Conservation (phyloP, 768 basidiomycete species). For the Boletus edulis region DNA sequence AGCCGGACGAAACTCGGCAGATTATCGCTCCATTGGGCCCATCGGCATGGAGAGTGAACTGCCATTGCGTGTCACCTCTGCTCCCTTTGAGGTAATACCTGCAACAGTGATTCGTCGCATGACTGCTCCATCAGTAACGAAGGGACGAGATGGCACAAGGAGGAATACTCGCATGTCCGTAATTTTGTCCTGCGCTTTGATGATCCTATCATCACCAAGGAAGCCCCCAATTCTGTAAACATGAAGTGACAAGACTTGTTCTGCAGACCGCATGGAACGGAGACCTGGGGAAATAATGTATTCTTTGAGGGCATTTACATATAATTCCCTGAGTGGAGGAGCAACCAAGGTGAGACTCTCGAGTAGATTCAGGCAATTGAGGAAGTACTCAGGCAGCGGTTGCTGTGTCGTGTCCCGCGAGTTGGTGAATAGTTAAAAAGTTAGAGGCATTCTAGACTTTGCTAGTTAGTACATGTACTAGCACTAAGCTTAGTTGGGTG, state of each 20-base stretch:
- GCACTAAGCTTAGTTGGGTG: neutral
- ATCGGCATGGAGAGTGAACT: constrained; percentile 17
- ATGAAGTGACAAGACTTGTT: constrained; percentile 19
- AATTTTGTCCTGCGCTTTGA: constrained; percentile 25
- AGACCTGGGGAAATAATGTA: neutral
- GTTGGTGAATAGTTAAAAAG: too few species aligned
- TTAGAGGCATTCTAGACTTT: too few species aligned
- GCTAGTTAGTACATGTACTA: too few species aligned
- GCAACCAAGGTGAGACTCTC: too few species aligned
- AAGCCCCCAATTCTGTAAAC: constrained; percentile 25
- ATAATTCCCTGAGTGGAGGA: too few species aligned
- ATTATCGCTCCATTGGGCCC: constrained; percentile 17
- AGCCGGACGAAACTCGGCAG: constrained; percentile 21
- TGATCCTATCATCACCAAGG: constrained; percentile 23
- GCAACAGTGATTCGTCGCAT: neutral
- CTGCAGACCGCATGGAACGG: constrained; percentile 1
- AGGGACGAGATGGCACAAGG: neutral
- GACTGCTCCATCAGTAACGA: neutral
- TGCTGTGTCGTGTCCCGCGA: too few species aligned
- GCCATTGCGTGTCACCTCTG: constrained; percentile 18
- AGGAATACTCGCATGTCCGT: constrained; percentile 17
- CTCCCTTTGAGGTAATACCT: constrained; percentile 25
- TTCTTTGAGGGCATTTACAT: too few species aligned
- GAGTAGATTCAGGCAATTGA: too few species aligned
- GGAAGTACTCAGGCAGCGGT: too few species aligned